These are phyloP conservation scores for Debaryomyces fabryi DNA, from an alignment of 1,139 yeast genomes.

Conservation along the genomic window DNA sequence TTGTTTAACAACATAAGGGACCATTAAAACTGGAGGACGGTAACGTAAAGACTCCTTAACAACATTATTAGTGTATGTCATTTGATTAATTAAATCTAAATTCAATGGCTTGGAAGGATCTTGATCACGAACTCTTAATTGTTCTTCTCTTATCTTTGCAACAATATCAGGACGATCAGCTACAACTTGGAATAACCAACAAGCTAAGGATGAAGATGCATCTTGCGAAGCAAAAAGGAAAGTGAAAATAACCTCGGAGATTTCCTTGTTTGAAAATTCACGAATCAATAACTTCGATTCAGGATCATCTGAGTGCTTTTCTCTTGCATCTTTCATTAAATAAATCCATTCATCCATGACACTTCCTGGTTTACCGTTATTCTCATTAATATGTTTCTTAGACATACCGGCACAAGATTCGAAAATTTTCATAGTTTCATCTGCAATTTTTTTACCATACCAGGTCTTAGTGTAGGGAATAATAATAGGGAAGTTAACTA, in stretches of 20 bases:
- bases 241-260: slow-evolving; percentile 94
- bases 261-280: slow-evolving; percentile 86
- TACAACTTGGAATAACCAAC: slow-evolving; percentile 96
- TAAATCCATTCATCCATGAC: slow-evolving; percentile 95
- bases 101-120: slow-evolving; percentile 65
- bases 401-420: slow-evolving; percentile 87
- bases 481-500: slow-evolving; percentile 96
- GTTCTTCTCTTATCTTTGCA: slow-evolving; percentile 87
- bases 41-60: slow-evolving; percentile 90
- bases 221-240: slow-evolving; percentile 97
- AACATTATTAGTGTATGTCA: slow-evolving; percentile 87
- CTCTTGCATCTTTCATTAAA: slow-evolving; percentile 78
- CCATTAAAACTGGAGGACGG: slow-evolving; percentile 98
- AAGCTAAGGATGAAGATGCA: slow-evolving; percentile 96
- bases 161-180: slow-evolving; percentile 94
- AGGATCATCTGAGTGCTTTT: slow-evolving; percentile 47
- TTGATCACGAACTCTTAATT: slow-evolving; percentile 75
- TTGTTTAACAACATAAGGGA: slow-evolving; percentile 90
- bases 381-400: slow-evolving; percentile 67
- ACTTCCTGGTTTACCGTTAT: slow-evolving; percentile 81
- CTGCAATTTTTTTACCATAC: slow-evolving; percentile 95
- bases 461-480: slow-evolving; percentile 95
- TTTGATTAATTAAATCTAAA: slow-evolving; percentile 75
- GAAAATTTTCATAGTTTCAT: slow-evolving; percentile 89
- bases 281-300: slow-evolving; percentile 65